Percentiles rank a stretch among this genome's conserved stretches.
These are phyloP conservation scores for Draba incana DNA, from an alignment of 345 rosid genomes.

Conservation along the genomic window DNA sequence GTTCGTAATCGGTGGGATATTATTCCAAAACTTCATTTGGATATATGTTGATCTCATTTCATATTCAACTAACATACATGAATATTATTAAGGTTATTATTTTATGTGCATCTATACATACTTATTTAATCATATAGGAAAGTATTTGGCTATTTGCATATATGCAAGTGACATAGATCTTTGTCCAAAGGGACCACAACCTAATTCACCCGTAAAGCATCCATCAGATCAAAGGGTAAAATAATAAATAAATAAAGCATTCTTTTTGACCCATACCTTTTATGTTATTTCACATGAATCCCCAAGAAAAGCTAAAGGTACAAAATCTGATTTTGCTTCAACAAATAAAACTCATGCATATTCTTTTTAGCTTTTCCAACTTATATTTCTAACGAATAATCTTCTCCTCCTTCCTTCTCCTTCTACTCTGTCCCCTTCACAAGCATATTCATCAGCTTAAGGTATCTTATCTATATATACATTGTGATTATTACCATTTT, in stretches of 20 bases:
- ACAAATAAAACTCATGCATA: constrained; percentile 28
- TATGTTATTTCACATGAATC: constrained; percentile 32
- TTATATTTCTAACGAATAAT: constrained; percentile 49
- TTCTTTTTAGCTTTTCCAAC: constrained; percentile 44
- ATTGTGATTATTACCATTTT: constrained; percentile 26
- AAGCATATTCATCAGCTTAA: constrained; percentile 15
- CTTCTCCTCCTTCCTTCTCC: constrained; percentile 45
- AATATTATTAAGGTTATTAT: neutral
- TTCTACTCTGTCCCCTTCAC: constrained; percentile 30
- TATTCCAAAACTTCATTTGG: neutral
- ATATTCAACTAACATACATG: neutral
- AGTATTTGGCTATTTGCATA: neutral
- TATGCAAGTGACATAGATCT: neutral
- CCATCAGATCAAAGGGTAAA: constrained; percentile 18
- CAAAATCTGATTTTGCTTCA: constrained; percentile 40
- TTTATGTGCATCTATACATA: neutral
- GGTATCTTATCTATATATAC: constrained; percentile 14
- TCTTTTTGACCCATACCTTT: constrained; percentile 26
- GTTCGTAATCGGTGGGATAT: no score
- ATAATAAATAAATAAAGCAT: neutral
- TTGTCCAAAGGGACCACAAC: constrained; percentile 30
- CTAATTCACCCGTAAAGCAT: constrained; percentile 21
- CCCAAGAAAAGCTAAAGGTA: constrained; percentile 30
- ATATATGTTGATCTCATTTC: neutral
- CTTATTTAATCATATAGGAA: neutral